phyloP scores from a whole-genome alignment of 345 rosid genomes.

The Microcos paniculata region DNA sequence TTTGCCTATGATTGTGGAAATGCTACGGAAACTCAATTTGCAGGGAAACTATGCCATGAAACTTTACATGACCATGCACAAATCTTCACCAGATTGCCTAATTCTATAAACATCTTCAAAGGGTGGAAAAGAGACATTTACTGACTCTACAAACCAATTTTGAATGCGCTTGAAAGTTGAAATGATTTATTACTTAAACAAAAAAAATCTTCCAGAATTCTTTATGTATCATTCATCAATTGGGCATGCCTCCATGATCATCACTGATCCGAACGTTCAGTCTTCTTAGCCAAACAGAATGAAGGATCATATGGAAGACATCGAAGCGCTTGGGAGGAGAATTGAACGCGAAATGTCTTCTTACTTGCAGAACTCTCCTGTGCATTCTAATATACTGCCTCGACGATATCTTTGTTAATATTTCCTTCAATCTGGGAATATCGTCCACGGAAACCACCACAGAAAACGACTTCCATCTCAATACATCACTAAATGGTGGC shows the following conservation, averaged over 20 bases:
- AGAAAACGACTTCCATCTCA: slow-evolving; percentile 81
- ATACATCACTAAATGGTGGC: slow-evolving; percentile 80
- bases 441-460: slow-evolving; percentile 53
- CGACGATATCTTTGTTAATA: slow-evolving; percentile 51
- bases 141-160: neutral
- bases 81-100: neutral
- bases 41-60: neutral
- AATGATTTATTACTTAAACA: neutral
- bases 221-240: neutral
- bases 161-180: neutral
- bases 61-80: neutral
- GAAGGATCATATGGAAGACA: slow-evolving; percentile 94
- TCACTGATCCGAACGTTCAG: slow-evolving; percentile 57
- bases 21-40: neutral
- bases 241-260: neutral
- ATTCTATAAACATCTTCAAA: neutral
- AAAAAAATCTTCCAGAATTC: neutral
- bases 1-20: neutral
- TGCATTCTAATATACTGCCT: slow-evolving; percentile 78
- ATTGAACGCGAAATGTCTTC: slow-evolving; percentile 58
- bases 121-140: neutral
- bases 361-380: slow-evolving; percentile 46
- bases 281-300: slow-evolving; percentile 86
- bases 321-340: slow-evolving; percentile 73
- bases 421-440: slow-evolving; percentile 64